A percentile compares a stretch with the other conserved stretches of the same genome.
phyloP scores from a whole-genome alignment of 345 rosid species.

The Sisymbrium irio region DNA sequence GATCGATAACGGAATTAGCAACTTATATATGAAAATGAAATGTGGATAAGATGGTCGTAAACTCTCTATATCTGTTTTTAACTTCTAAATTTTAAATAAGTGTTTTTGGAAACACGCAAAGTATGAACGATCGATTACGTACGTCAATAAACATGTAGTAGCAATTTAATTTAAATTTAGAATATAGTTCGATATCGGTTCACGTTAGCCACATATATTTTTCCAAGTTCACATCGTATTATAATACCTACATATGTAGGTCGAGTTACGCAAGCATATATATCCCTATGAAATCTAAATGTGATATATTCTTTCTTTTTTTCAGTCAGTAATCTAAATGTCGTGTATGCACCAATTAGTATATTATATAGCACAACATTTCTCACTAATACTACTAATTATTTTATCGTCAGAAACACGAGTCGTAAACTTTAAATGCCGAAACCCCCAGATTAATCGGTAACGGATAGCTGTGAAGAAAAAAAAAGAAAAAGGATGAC shows the following conservation, averaged over 20 bases:
- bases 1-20: neutral
- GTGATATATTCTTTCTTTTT: neutral
- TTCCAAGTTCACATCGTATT: slow-evolving; percentile 6
- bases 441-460: neutral
- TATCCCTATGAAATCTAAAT: slow-evolving; percentile 4
- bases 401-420: neutral
- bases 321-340: slow-evolving; percentile 1
- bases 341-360: neutral
- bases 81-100: neutral
- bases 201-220: slow-evolving; percentile 29
- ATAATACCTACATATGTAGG: neutral
- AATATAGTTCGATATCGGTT: slow-evolving; percentile 9
- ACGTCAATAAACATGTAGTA: neutral
- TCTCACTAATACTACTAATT: neutral
- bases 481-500: neutral
- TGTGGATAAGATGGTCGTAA: slow-evolving; percentile 3
- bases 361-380: neutral
- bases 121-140: neutral
- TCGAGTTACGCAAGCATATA: slow-evolving; percentile 27
- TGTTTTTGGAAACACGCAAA: neutral
- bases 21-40: neutral
- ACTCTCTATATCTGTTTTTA: neutral
- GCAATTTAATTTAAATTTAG: neutral
- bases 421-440: neutral
- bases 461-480: neutral